Evolutionary conservation across 495 filamentous ascomycete genomes (phyloP).

Genomic region (Melanomma pulvis-pyrius): DNA sequence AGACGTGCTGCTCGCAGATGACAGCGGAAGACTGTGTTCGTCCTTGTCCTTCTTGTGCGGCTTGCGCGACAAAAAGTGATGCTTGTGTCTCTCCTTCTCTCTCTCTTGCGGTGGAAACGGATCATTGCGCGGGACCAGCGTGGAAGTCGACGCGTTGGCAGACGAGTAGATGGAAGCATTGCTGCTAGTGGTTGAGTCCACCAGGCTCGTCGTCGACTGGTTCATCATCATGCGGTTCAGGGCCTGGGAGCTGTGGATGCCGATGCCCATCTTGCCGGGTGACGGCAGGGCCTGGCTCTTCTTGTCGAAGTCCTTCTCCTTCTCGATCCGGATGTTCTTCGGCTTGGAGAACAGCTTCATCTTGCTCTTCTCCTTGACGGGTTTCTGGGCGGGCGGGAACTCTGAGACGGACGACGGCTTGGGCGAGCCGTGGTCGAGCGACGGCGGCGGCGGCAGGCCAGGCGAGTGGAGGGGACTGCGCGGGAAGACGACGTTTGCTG

Average conservation of each 20-base stretch:
- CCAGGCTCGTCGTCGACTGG: conserved; percentile 75
- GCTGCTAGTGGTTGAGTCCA: conserved; percentile 61
- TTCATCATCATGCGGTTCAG: conserved; percentile 65
- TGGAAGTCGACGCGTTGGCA: conserved; percentile 81
- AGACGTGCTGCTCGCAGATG: conserved; percentile 89
- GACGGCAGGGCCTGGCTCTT: conserved; percentile 76
- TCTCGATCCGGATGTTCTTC: conserved; percentile 76
- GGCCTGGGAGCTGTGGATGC: conserved; percentile 58
- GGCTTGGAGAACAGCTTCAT: conserved; percentile 89
- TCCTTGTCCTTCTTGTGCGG: conserved; percentile 86
- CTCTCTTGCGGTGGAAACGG: conserved; percentile 59
- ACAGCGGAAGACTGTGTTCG: conserved; percentile 79
- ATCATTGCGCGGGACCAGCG: conserved; percentile 57
- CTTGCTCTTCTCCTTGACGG: conserved; percentile 77
- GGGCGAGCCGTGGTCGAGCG: conserved; percentile 33
- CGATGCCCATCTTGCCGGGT: conserved; percentile 69
- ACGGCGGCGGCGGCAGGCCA: conserved; percentile 22
- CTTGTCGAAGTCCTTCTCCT: conserved; percentile 61
- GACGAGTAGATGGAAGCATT: conserved; percentile 77
- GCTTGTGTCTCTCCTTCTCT: conserved; percentile 69
- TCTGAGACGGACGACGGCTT: conserved; percentile 13
- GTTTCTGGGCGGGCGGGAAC: conserved; percentile 51
- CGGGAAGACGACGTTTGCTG: conserved; percentile 86
- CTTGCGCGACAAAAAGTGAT: conserved; percentile 86
- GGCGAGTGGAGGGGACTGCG: conserved; percentile 54